Conservation (phyloP, 805 yeast species). For the Saccharomycopsis babjevae region DNA sequence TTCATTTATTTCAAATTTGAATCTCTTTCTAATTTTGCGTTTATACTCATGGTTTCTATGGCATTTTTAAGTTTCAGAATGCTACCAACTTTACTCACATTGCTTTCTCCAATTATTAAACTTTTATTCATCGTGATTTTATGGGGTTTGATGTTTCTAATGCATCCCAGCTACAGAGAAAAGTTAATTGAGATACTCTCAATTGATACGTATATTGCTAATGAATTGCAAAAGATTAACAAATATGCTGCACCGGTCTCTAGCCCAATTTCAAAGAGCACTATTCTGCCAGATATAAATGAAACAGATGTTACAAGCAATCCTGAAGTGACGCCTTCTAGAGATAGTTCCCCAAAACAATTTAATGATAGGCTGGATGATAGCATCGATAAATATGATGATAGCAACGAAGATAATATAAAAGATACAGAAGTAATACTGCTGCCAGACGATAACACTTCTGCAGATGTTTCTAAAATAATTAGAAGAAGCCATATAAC, state of each 20-base stretch:
- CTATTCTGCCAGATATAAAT: background rate
- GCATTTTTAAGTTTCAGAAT: slow-evolving; percentile 24
- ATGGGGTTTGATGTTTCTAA: slow-evolving; percentile 37
- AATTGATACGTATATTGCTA: slow-evolving; percentile 3
- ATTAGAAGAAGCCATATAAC: background rate
- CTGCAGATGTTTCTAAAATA: background rate
- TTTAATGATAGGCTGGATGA: background rate
- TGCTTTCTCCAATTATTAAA: slow-evolving; percentile 29
- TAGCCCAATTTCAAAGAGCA: background rate
- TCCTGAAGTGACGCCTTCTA: background rate
- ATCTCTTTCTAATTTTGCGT: slow-evolving; percentile 43
- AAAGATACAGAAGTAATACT: background rate
- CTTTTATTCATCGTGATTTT: slow-evolving; percentile 28
- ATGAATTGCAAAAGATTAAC: background rate
- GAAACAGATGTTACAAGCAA: background rate
- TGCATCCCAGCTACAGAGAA: slow-evolving; percentile 49
- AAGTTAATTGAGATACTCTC: slow-evolving; percentile 26
- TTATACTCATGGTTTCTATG: slow-evolving; percentile 29
- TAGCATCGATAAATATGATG: background rate
- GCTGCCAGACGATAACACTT: background rate
- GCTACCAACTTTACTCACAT: slow-evolving; percentile 23
- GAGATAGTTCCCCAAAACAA: background rate
- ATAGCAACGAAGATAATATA: background rate
- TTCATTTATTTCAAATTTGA: slow-evolving; percentile 60
- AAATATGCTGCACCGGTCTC: too few relatives aligned